phyloP scores from a whole-genome alignment of 176 grass and related monocot species.

The Ensete glaucum region DNA sequence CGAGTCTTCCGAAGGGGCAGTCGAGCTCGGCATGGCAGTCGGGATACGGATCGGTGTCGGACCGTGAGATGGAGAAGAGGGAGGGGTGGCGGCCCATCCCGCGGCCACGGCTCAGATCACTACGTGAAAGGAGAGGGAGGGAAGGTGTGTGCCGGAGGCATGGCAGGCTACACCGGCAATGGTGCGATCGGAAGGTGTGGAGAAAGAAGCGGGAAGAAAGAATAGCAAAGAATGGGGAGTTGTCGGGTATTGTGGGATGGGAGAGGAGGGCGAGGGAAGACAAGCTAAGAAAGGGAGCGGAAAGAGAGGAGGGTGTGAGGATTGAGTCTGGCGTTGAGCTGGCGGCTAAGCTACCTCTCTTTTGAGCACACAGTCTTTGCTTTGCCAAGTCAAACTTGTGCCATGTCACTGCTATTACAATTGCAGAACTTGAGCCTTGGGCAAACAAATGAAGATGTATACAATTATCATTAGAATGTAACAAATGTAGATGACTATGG shows the following conservation, averaged over 20 bases:
- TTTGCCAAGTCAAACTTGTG: background rate
- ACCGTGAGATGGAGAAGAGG: background rate
- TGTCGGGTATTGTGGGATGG: background rate
- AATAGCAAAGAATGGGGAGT: background rate
- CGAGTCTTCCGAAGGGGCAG: constrained; percentile 46
- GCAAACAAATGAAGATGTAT: too few species aligned
- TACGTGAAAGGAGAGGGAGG: background rate
- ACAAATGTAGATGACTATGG: too few species aligned
- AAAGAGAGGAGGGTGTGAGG: background rate
- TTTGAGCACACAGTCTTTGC: background rate
- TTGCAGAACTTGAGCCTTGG: too few species aligned
- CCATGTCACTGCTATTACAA: background rate
- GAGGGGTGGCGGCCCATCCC: background rate
- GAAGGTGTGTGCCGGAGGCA: background rate
- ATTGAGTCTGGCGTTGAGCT: background rate
- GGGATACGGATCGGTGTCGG: background rate
- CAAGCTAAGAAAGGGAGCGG: background rate
- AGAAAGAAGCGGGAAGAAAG: background rate
- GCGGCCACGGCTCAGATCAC: background rate
- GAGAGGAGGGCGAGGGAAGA: too few species aligned
- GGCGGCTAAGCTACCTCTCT: background rate
- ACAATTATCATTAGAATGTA: too few species aligned
- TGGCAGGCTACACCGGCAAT: background rate
- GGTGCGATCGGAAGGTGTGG: background rate
- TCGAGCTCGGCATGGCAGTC: constrained; percentile 30